Base-by-base conservation (phyloP, 495 filamentous ascomycete genomes). In the Apiosordaria backusii region DNA sequence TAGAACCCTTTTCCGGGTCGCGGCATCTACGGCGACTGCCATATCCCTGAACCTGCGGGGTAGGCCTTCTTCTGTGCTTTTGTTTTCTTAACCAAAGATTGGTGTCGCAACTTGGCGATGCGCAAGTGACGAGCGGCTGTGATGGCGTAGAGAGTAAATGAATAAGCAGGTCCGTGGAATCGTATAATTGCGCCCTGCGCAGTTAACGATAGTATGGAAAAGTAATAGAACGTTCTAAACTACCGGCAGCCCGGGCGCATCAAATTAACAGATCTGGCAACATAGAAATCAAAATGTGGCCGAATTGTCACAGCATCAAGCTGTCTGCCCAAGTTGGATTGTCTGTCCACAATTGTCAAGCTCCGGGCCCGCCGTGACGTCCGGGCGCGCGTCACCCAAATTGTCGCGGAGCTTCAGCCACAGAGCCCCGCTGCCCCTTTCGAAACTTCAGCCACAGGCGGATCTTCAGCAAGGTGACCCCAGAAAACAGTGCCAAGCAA, bases 1-100 rank as follows among this genome's bases (percentile, higher is more conserved):
- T 58, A 99, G 81, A 61, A 98, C 92, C 74, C 85, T 88, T 80
- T 92, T 97, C 66, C 92, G 86, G 74, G 79, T 80, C 35, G 76
- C 71, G 23, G 80, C 72, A 59, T 83, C 81, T 23, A 85, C 81
- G 13, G 75, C 67, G 25, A 66, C 53, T 35, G 80, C 74, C 81
- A 83, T 82, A 50, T 23, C 19, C 52, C 19, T 55, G 52, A 15
- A 55, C 52, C 22, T 22, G 19, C 52, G n/a, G 52, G 52, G 10
- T 15, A 22, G 35, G 35, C 35, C 5, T 45, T 45, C 16, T 18
- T 2, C 35, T 45, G 35, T 45, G 35, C 0, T 18, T 45, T 1
- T 45, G 35, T 45, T 35, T 35, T 6, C 29, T 4, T 35, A 6
- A 10, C 29, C 35, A 45, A 13, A 45, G 10, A 15, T 18, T 45